Evolutionary conservation across 768 basidiomycete species (phyloP).

Genomic region (Tricholoma sp.): DNA sequence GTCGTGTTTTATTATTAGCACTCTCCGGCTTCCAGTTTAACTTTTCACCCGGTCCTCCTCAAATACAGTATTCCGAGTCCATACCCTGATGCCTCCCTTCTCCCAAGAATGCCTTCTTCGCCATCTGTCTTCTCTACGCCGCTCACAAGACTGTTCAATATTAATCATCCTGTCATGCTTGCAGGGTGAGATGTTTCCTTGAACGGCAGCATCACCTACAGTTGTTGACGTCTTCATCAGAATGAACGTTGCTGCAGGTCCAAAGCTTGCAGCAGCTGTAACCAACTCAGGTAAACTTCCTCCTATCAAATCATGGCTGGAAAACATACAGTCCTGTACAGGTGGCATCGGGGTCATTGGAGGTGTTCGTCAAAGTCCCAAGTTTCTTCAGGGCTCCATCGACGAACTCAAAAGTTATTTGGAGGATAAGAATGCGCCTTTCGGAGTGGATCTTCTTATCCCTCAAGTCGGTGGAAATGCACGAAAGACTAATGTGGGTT

Average conservation of each 20-base stretch:
- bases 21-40: not conserved
- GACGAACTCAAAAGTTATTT: conserved; percentile 71
- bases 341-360: conserved; percentile 87
- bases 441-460: conserved; percentile 79
- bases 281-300: conserved; percentile 66
- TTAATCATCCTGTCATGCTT: conserved; percentile 81
- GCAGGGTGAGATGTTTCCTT: conserved; percentile 43
- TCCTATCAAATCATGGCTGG: not conserved
- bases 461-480: conserved; percentile 81
- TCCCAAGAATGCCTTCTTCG: conserved; percentile 57
- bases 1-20: no score
- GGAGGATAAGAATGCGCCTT: conserved; percentile 70
- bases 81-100: not conserved
- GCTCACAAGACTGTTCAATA: conserved; percentile 68
- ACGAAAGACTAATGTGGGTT: conserved; percentile 67
- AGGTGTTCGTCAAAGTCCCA: conserved; percentile 69
- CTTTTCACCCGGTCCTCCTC: not conserved
- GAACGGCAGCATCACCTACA: not conserved
- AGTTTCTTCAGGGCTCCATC: conserved; percentile 60
- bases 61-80: no score
- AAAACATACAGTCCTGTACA: conserved; percentile 11
- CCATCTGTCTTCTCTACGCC: conserved; percentile 63
- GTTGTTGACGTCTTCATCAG: conserved; percentile 23
- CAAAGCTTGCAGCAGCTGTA: conserved; percentile 81
- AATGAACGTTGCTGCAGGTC: conserved; percentile 87